phyloP scores from a whole-genome alignment of 2,329 filamentous ascomycete genomes.

The Alternaria brassicicola region DNA sequence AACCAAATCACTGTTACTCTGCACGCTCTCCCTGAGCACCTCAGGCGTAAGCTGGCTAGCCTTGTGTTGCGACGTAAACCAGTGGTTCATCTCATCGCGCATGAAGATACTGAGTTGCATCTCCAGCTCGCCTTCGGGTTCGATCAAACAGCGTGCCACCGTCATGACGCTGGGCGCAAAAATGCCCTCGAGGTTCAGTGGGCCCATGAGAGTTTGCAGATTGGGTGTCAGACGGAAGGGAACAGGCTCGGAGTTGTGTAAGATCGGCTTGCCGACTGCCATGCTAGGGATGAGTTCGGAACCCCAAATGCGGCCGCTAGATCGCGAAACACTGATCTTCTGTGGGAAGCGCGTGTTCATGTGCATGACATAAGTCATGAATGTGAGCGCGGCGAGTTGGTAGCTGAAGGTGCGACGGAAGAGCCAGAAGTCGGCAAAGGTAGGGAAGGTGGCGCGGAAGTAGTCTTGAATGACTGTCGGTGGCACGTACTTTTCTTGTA shows the following conservation, averaged over 20 bases:
- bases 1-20: constrained; percentile 86
- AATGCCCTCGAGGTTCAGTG: constrained; percentile 92
- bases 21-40: constrained; percentile 78
- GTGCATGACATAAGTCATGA: constrained; percentile 98
- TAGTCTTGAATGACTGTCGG: constrained; percentile 82
- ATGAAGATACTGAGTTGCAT: constrained; percentile 95
- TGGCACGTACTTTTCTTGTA: constrained; percentile 92
- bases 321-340: constrained; percentile 88
- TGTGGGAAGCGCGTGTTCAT: constrained; percentile 96
- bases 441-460: constrained; percentile 85
- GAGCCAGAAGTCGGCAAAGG: constrained; percentile 94
- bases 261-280: constrained; percentile 81
- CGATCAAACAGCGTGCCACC: constrained; percentile 90
- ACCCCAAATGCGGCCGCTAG: constrained; percentile 91
- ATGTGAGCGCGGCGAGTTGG: constrained; percentile 91
- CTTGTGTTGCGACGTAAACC: constrained; percentile 84
- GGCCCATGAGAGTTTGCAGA: constrained; percentile 93
- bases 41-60: constrained; percentile 59
- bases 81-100: constrained; percentile 96
- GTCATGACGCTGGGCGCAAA: constrained; percentile 96
- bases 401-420: constrained; percentile 98
- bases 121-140: constrained; percentile 82
- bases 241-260: constrained; percentile 93
- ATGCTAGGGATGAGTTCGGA: constrained; percentile 92
- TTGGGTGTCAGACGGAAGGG: constrained; percentile 98